Evolutionary conservation across 1,139 yeast genomes (phyloP).

Genomic region (Pneumocystis murina): DNA sequence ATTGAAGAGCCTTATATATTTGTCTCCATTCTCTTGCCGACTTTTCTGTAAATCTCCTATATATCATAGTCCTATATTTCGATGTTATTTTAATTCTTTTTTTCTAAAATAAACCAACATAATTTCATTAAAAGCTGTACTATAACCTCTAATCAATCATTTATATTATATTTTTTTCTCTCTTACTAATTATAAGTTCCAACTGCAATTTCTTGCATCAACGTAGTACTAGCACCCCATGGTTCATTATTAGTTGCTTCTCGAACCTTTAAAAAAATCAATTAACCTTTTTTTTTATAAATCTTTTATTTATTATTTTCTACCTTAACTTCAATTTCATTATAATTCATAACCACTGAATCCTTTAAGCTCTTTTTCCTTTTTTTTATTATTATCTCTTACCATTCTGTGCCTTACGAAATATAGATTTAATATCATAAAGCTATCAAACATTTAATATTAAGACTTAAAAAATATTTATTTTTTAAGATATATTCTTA

Average conservation of each 20-base stretch:
- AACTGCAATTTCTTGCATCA: constrained; percentile 86
- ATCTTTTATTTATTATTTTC: background rate
- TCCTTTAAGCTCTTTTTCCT: background rate
- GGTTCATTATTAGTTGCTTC: constrained; percentile 98
- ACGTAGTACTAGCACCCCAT: constrained; percentile 92
- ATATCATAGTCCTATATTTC: background rate
- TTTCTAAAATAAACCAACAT: constrained; percentile 32
- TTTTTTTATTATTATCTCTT: background rate
- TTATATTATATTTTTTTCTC: background rate
- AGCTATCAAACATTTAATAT: constrained; percentile 22
- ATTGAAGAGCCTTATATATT: constrained; percentile 80
- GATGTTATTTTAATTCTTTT: constrained; percentile 10
- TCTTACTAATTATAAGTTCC: constrained; percentile 69
- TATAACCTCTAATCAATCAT: constrained; percentile 7
- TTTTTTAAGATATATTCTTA: background rate
- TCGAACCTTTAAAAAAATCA: constrained; percentile 27
- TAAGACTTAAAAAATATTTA: background rate
- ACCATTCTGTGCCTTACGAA: constrained; percentile 91
- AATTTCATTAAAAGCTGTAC: constrained; percentile 31
- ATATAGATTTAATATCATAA: constrained; percentile 94
- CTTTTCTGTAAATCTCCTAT: constrained; percentile 70
- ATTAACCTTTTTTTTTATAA: background rate
- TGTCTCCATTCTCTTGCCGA: constrained; percentile 97
- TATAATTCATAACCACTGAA: constrained; percentile 69
- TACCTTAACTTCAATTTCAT: constrained; percentile 91